Evolutionary conservation across 805 yeast species (phyloP).

Genomic region (Maudiozyma bulderi): DNA sequence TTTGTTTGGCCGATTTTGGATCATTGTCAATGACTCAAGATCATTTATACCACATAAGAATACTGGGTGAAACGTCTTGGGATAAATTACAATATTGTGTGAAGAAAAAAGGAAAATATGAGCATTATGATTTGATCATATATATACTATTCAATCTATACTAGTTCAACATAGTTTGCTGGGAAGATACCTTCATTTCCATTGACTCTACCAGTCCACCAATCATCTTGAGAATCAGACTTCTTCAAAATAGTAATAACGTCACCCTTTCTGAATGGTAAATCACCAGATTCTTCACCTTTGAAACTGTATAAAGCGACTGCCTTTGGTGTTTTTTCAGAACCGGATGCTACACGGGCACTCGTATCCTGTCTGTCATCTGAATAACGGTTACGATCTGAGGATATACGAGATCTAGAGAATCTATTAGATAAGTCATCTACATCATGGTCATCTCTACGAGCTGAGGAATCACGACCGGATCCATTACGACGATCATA

Average conservation of each 20-base stretch:
- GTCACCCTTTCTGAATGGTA: slow-evolving; percentile 90
- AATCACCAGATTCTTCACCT: slow-evolving; percentile 89
- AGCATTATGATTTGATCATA: not conserved
- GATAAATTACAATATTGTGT: too few species aligned
- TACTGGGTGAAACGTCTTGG: too few species aligned
- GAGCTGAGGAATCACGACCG: not conserved
- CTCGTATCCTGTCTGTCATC: slow-evolving; percentile 2
- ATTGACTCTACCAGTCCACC: slow-evolving; percentile 95
- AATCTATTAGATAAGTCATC: slow-evolving; percentile 34
- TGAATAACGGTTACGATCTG: slow-evolving; percentile 22
- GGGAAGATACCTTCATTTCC: slow-evolving; percentile 92
- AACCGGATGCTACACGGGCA: slow-evolving; percentile 7
- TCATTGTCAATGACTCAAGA: too few species aligned
- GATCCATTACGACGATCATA: slow-evolving; percentile 42
- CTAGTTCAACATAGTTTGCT: slow-evolving; percentile 89
- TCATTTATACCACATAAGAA: too few species aligned
- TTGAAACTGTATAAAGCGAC: slow-evolving; percentile 81
- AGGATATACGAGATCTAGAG: slow-evolving; percentile 30
- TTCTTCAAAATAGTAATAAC: slow-evolving; percentile 78
- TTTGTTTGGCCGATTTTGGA: too few species aligned
- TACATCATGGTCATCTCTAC: slow-evolving; percentile 15
- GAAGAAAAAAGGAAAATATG: not conserved
- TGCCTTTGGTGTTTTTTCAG: slow-evolving; percentile 54
- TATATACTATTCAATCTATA: slow-evolving; percentile 9
- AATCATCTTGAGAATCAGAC: slow-evolving; percentile 82